A percentile compares a stretch with the other conserved stretches of the same genome.
phyloP scores from a whole-genome alignment of 2,329 filamentous ascomycete genomes.

The Achaetomium macrosporum region DNA sequence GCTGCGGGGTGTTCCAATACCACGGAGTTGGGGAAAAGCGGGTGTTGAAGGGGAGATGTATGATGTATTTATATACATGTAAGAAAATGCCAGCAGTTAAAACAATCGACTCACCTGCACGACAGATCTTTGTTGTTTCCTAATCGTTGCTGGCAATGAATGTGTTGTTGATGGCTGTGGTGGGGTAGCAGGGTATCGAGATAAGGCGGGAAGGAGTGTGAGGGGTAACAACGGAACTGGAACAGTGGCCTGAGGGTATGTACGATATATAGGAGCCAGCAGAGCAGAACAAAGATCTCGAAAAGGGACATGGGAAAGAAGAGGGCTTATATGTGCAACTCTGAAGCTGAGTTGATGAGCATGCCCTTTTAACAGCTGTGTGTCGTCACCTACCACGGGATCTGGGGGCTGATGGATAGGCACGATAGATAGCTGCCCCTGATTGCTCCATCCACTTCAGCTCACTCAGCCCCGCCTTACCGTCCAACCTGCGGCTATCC shows the following conservation, averaged over 20 bases:
- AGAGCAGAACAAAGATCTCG: too few relatives aligned
- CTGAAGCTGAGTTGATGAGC: too few relatives aligned
- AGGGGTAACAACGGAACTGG: neutral
- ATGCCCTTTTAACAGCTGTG: neutral
- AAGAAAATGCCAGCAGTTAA: neutral
- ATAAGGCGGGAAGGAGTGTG: slow-evolving; percentile 5
- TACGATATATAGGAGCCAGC: neutral
- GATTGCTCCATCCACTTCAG: slow-evolving; percentile 2
- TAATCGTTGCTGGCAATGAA: neutral
- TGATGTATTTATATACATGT: neutral
- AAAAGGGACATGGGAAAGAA: too few relatives aligned
- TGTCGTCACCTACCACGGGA: neutral
- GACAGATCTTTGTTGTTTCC: neutral
- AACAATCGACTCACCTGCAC: neutral
- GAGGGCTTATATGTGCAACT: too few relatives aligned
- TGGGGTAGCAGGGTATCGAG: slow-evolving; percentile 8
- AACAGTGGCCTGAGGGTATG: neutral
- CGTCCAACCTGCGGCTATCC: slow-evolving; percentile 4
- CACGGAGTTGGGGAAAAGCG: neutral
- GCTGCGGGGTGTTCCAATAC: neutral
- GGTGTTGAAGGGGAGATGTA: neutral
- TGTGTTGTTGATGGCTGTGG: neutral
- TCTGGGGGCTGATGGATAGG: neutral
- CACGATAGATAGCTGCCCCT: too few relatives aligned
- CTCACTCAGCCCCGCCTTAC: slow-evolving; percentile 5